Evolutionary conservation across 225 moss, liverwort and hornwort species (phyloP), one percentile per base, ranked within the genome.

Genomic region (Polytrichum commune): DNA sequence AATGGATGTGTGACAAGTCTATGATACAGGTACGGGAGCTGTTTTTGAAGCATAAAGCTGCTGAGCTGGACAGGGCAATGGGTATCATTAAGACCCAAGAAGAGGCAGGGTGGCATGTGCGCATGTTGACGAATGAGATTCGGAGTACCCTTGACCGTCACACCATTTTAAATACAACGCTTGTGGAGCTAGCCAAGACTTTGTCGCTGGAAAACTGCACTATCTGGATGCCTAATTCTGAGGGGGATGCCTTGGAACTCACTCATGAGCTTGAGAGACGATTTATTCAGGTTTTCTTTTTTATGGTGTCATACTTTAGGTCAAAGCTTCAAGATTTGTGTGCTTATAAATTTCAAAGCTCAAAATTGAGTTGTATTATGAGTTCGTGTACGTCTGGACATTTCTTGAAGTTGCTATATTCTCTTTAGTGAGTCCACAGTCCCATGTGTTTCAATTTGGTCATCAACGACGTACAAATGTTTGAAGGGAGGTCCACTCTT

Each of bases 41-140:
- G 53, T 96, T 96, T 71, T 69, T 96, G 18, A 96, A 93, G 84
- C 93, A 91, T 60, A 96, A 96, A 73, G 95, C 95, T 46, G 93
- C 91, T 5, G 93, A 91, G 66, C 77, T 96, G 58, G 95, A 96
- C 73, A 81, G 91, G 66, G 95, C 91, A 69, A 90, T 96, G 95
- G 93, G 90, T 29, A 80, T 90, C n/a, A 96, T 96, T 7, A 96
- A 89, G 79, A 87, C 87, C 5, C 93, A 91, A 65, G 95, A 96
- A 68, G 93, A 96, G 89, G 90, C 89, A 27, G 95, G 95, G 19
- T 88, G 95, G 53, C 90, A 84, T 68, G 95, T 96, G 29, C 88
- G 90, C 27, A 93, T 89, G 91, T 75, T 96, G 82, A 93, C 93
- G 4, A 87, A 90, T 67, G 93, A 93, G 79, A 96, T 96, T 68